A percentile compares a stretch with the other conserved stretches of the same genome.
Evolutionary conservation across 257 asterid genomes (phyloP).

Genomic region (Solanum chiquidenum): DNA sequence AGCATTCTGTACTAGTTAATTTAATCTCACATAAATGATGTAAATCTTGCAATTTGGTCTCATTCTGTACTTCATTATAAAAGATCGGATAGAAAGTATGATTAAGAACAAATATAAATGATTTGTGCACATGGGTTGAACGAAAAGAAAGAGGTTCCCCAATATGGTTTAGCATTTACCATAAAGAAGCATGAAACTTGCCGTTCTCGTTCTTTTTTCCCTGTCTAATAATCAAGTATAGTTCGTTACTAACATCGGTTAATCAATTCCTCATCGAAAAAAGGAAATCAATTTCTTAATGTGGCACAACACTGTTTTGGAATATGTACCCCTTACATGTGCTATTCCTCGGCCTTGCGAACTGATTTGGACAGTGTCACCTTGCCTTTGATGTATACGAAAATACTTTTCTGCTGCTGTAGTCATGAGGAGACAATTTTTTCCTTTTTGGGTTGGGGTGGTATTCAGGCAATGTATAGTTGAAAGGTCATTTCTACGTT

Average conservation of each 20-base stretch:
- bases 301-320: not conserved
- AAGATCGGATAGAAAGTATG: not conserved
- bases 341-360: not conserved
- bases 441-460: not conserved
- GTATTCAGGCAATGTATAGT: not conserved
- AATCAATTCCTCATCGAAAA: not conserved
- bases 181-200: not conserved
- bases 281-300: not conserved
- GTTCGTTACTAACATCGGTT: not conserved
- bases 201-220: not conserved
- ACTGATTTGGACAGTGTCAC: not conserved
- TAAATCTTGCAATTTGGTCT: not conserved
- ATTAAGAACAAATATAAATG: not conserved
- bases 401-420: not conserved
- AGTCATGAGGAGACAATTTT: not conserved
- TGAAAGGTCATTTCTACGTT: not conserved
- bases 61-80: not conserved
- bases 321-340: not conserved
- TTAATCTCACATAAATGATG: not conserved
- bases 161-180: not conserved
- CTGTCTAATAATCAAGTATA: not conserved
- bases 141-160: not conserved
- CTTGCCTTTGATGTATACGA: not conserved
- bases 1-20: not conserved
- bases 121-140: not conserved